These are phyloP conservation scores for Tillandsia fasciculata DNA, from an alignment of 176 grass and related monocot species.

Conservation along the genomic window DNA sequence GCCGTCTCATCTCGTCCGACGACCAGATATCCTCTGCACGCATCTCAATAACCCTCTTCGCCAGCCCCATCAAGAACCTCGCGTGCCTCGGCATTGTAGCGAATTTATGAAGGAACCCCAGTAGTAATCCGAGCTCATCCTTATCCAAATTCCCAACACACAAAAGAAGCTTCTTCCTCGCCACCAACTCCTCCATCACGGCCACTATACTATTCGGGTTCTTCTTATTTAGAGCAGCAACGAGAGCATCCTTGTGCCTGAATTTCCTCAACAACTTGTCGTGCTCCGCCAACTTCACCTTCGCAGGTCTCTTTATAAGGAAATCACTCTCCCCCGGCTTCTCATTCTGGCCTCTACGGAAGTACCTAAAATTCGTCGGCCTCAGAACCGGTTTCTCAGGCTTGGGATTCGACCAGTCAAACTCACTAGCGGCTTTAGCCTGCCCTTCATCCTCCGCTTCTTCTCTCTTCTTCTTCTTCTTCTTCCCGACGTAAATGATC, in stretches of 20 bases:
- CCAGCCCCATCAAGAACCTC: constrained; percentile 59
- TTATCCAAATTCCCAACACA: constrained; percentile 54
- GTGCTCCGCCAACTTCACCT: constrained; percentile 63
- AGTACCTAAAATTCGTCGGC: constrained; percentile 53
- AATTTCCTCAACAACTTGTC: constrained; percentile 78
- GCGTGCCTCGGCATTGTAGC: constrained; percentile 54
- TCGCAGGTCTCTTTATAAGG: constrained; percentile 43
- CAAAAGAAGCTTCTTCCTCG: constrained; percentile 69
- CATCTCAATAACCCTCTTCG: constrained; percentile 83
- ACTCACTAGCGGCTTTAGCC: constrained; percentile 17
- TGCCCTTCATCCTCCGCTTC: constrained; percentile 18
- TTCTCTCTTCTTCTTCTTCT: constrained; percentile 38
- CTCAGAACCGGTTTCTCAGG: constrained; percentile 31
- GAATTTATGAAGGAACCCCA: constrained; percentile 53
- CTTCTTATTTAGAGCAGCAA: constrained; percentile 49
- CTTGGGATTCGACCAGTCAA: constrained; percentile 34
- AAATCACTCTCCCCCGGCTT: constrained; percentile 60
- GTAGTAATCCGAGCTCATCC: constrained; percentile 39
- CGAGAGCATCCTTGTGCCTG: constrained; percentile 75
- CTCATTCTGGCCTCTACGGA: constrained; percentile 56
- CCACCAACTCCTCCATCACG: constrained; percentile 81
- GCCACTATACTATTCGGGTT: constrained; percentile 38
- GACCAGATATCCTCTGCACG: constrained; percentile 41
- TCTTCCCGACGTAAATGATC: constrained; percentile 51
- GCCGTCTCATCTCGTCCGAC: constrained; percentile 29